Conservation (phyloP, 768 basidiomycete genomes). For the Boletus fagicola region DNA sequence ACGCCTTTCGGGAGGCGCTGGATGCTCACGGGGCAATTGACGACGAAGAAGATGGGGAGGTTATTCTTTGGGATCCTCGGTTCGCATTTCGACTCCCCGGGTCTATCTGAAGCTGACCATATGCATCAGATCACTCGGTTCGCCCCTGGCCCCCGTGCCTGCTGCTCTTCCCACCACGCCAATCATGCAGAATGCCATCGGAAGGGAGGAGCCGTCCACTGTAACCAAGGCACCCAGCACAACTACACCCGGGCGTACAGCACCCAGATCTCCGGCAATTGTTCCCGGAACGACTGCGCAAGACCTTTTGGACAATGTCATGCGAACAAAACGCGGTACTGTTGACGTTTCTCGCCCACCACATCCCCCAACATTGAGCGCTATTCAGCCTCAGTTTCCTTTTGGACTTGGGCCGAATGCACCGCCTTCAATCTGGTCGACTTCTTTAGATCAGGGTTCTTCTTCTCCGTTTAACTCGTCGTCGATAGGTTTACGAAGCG, state of each 20-base stretch:
- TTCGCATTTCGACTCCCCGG: slow-evolving; percentile 24
- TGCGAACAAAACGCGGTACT: slow-evolving; percentile 20
- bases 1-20: slow-evolving; percentile 56
- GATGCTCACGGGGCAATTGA: slow-evolving; percentile 33
- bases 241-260: slow-evolving; percentile 23
- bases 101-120: slow-evolving; percentile 5
- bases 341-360: slow-evolving; percentile 18
- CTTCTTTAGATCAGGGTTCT: slow-evolving; percentile 48
- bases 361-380: slow-evolving; percentile 24
- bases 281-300: slow-evolving; percentile 54
- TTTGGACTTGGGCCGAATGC: slow-evolving; percentile 52
- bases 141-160: slow-evolving; percentile 14
- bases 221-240: slow-evolving; percentile 1
- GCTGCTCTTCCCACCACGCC: slow-evolving; percentile 23
- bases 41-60: slow-evolving; percentile 59
- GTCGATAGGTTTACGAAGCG: slow-evolving; percentile 14
- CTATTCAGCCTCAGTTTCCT: slow-evolving; percentile 43
- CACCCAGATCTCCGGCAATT: slow-evolving; percentile 26
- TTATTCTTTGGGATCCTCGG: slow-evolving; percentile 78
- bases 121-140: slow-evolving; percentile 17
- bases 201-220: slow-evolving; percentile 2
- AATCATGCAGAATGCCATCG: slow-evolving; percentile 1
- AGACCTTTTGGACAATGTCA: slow-evolving; percentile 56
- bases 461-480: slow-evolving; percentile 11
- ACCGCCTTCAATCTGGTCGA: slow-evolving; percentile 68